Base-by-base conservation (phyloP, 495 filamentous ascomycete genomes). In the Aspergillus ellipticus region DNA sequence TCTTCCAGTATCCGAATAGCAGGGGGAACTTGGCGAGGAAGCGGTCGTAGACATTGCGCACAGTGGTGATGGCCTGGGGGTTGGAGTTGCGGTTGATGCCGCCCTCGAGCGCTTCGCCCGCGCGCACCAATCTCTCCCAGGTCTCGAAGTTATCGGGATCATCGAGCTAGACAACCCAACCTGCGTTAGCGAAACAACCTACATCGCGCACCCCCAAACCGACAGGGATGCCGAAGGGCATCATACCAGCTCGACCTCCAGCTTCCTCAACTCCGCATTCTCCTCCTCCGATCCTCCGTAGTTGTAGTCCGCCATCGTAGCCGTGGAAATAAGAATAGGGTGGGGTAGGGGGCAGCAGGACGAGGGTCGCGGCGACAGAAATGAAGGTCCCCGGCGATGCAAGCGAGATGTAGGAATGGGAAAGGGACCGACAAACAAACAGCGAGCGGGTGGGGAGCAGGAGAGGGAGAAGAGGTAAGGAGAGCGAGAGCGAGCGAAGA, bases 1-100 rank as follows among this genome's bases (percentile, higher is more conserved):
- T 97, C 77, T 97, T 97, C 94, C 94, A 99, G 73, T 97, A 99
- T 41, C 92, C 94, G 67, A 97, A 99, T 2, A 97, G 82, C 21
- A 97, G 79, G 1, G 94, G 94, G 64, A 97, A 99, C 67, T 96
- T 96, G 51, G 90, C 87, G 8, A 99, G 84, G 66, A 99, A 93
- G 8, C 88, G 83, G 68, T 99, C 95, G 70, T 96, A 97, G 50
- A 86, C 81, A 61, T 88, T 82, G 63, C 94, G 85, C 28, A 88
- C 85, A 9, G 90, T 85, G 20, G 89, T 87, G 62, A 99, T 92
- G 5, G 94, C 89, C 66, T 96, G 89, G 5, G 95, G 92, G 63
- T 89, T 96, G 49, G 94, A 97, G 70, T 99, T 97, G 55, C 95
- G 86, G 63, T 92, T 97, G 51, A 99, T 82, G 11, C 94, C 94